Base-by-base conservation (phyloP, 176 grass and related monocot species). In the Luzula sylvatica region DNA sequence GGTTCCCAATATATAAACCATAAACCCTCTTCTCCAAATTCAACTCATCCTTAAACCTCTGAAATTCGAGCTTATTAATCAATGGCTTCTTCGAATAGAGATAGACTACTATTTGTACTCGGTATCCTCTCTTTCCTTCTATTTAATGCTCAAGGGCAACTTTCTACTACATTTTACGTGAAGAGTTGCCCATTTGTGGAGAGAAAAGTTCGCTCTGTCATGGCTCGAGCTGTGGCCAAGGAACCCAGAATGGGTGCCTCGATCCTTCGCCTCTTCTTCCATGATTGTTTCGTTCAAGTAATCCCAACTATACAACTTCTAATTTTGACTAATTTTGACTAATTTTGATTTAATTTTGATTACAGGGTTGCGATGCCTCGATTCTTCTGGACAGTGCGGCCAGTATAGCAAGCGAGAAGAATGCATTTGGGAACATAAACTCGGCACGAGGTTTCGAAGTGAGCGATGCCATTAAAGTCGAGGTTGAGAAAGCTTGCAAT, bases 241-340 rank as follows among this genome's bases (percentile, higher is more conserved):
- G 52, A 70, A 20, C 41, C 9, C 16, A 75, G 82, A 46, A 81
- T 87, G 77, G 82, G 67, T 0, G 82, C 82, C 23, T 84, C 81
- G 16, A 39, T 84, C 58, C 65, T 84, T 7, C 64, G 75, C 28
- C 75, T 84, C 27, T 70, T 74, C 56, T 86, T 79, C 59, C 70
- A 75, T 16, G 75, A 79, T 61, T 79, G 70, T 55, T 85, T 75
- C 28, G 70, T 75, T 6, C 70, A 80, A 11, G 71, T 17, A 75
- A 35, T 35, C 30, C 30, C 5, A 35, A 7, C 9, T 35, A 35
- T 35, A 32, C 29, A 32, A 32, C 3, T 32, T 8, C 3, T 32
- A 4, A 32, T 32, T 32, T 32, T 32, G 8, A 8, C 8, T 32
- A 4, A 8, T 32, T 8, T 32, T 32, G 5, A 32, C 29, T 4